phyloP scores from a whole-genome alignment of 2,329 filamentous ascomycete species.

The Exophiala aquamarina region DNA sequence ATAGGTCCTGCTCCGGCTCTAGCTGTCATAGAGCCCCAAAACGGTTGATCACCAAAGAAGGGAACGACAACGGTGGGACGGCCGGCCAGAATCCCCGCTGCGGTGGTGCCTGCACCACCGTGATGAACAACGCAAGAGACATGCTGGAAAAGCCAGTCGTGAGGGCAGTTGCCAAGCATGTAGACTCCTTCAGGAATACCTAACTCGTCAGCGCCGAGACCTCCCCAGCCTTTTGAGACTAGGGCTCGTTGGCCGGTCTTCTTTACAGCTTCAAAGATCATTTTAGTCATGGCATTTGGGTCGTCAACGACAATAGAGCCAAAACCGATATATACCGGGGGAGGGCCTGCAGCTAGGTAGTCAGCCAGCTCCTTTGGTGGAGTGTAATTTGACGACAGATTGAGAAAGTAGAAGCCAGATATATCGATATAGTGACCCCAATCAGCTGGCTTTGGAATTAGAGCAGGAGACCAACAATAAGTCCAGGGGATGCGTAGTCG shows the following conservation, averaged over 20 bases:
- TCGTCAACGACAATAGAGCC: constrained; percentile 81
- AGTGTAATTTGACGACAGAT: constrained; percentile 64
- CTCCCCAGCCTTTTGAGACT: constrained; percentile 87
- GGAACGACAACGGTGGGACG: constrained; percentile 80
- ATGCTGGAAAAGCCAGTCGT: constrained; percentile 84
- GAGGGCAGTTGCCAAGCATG: constrained; percentile 81
- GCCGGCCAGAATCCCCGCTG: constrained; percentile 77
- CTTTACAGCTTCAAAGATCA: constrained; percentile 70
- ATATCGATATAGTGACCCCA: constrained; percentile 72
- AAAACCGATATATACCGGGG: constrained; percentile 80
- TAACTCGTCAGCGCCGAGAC: constrained; percentile 70
- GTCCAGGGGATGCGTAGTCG: constrained; percentile 79
- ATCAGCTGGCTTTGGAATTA: constrained; percentile 77
- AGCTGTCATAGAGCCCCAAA: constrained; percentile 77
- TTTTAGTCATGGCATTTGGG: constrained; percentile 66
- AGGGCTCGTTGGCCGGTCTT: constrained; percentile 71
- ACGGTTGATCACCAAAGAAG: constrained; percentile 83
- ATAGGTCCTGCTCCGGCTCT: constrained; percentile 70
- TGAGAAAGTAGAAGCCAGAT: constrained; percentile 74
- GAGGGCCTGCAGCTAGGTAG: constrained; percentile 67
- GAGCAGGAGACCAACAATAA: constrained; percentile 84
- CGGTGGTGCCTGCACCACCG: constrained; percentile 83
- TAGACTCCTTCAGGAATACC: constrained; percentile 73
- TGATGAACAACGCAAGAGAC: constrained; percentile 85
- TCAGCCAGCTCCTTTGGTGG: constrained; percentile 64